These are phyloP conservation scores for Bruguiera sexangula DNA, from an alignment of 345 rosid species.

Conservation along the genomic window DNA sequence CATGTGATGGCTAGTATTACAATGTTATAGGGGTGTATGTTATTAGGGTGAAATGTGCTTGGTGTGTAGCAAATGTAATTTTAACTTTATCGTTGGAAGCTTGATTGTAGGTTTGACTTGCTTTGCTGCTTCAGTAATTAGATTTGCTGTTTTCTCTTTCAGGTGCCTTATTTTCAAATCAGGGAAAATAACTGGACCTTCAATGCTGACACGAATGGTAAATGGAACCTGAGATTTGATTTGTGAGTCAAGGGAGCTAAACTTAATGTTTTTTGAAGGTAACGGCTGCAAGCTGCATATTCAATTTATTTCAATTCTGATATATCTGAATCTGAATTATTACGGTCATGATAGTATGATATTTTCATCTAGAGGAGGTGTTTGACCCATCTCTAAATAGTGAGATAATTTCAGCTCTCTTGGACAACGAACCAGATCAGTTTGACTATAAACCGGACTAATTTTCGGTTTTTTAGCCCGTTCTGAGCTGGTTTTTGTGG, in stretches of 20 bases:
- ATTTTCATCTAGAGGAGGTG: too few relatives aligned
- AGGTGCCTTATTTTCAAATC: slow-evolving; percentile 84
- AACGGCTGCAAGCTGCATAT: slow-evolving; percentile 8
- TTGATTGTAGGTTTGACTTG: neutral
- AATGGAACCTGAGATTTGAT: slow-evolving; percentile 77
- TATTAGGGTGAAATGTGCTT: too few relatives aligned
- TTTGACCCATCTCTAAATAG: too few relatives aligned
- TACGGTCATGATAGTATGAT: neutral
- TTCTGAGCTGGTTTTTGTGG: too few relatives aligned
- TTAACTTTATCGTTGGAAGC: neutral
- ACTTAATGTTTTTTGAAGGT: slow-evolving; percentile 13
- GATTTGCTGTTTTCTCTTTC: slow-evolving; percentile 19
- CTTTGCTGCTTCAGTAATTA: neutral
- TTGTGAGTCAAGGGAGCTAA: slow-evolving; percentile 34
- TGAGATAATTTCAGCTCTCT: too few relatives aligned
- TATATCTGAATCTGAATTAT: slow-evolving; percentile 1
- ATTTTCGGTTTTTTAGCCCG: too few relatives aligned
- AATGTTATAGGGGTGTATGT: too few relatives aligned
- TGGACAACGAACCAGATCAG: too few relatives aligned
- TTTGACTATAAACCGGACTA: too few relatives aligned
- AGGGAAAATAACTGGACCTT: slow-evolving; percentile 92
- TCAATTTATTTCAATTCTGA: slow-evolving; percentile 10
- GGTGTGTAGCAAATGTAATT: neutral
- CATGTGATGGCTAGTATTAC: too few relatives aligned
- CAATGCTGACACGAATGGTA: slow-evolving; percentile 71